A percentile compares a stretch with the other conserved stretches of the same genome.
Conservation (phyloP, 805 yeast genomes). For the Maudiozyma bulderi region DNA sequence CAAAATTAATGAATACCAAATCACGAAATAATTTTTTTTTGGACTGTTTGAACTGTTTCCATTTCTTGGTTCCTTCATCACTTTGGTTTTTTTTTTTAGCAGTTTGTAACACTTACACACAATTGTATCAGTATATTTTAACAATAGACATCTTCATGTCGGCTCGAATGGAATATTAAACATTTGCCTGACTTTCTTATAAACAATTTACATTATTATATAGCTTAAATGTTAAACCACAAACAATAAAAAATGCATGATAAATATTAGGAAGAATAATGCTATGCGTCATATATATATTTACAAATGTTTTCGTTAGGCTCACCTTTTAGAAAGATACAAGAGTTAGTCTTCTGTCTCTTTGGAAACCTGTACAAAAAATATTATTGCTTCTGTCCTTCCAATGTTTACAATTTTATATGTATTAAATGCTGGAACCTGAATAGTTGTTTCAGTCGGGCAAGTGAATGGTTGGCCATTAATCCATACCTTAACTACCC, state of each 20-base stretch:
- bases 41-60: neutral
- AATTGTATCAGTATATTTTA: neutral
- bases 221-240: neutral
- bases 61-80: neutral
- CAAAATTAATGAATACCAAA: neutral
- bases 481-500: slow-evolving; percentile 57
- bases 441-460: slow-evolving; percentile 64
- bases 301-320: too few relatives aligned
- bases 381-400: slow-evolving; percentile 46
- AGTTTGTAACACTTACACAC: neutral
- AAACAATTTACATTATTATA: neutral
- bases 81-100: neutral
- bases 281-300: too few relatives aligned
- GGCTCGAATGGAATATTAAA: too few relatives aligned
- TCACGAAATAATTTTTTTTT: neutral
- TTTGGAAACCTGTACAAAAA: slow-evolving; percentile 54
- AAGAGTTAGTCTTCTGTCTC: neutral
- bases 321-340: too few relatives aligned
- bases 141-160: neutral
- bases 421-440: slow-evolving; percentile 64
- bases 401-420: slow-evolving; percentile 61
- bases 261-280: neutral
- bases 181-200: neutral
- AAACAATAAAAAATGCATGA: neutral
- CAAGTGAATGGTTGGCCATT: slow-evolving; percentile 51